Percentiles rank a stretch among this genome's conserved stretches.
Conservation (phyloP, 208 protist species). For the Leishmania tropica region DNA sequence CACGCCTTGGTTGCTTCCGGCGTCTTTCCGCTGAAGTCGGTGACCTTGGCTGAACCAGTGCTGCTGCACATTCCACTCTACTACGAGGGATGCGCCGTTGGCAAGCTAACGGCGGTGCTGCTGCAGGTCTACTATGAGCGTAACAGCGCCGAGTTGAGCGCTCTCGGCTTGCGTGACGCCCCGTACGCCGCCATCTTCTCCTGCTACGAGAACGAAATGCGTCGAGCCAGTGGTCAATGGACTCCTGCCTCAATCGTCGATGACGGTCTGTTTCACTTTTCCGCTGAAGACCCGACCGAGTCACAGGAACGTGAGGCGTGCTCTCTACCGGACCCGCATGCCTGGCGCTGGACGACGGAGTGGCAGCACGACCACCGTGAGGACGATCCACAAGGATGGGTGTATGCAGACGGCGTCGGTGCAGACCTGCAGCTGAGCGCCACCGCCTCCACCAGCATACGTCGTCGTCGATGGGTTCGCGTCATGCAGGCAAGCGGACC, state of each 20-base stretch:
- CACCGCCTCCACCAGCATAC: slow-evolving; percentile 24
- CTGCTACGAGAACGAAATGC: slow-evolving; percentile 68
- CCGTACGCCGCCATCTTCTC: slow-evolving; percentile 42
- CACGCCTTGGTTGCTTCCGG: slow-evolving; percentile 55
- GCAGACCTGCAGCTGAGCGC: slow-evolving; percentile 30
- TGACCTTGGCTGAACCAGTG: slow-evolving; percentile 39
- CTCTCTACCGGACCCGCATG: slow-evolving; percentile 34
- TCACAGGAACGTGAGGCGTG: slow-evolving; percentile 39
- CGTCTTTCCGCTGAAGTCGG: slow-evolving; percentile 57
- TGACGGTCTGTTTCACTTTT: slow-evolving; percentile 41
- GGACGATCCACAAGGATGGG: slow-evolving; percentile 58
- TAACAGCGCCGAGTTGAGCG: slow-evolving; percentile 44
- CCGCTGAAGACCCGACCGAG: slow-evolving; percentile 28
- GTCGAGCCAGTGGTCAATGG: slow-evolving; percentile 34
- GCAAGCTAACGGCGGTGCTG: slow-evolving; percentile 41
- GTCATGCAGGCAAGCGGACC: slow-evolving; percentile 64
- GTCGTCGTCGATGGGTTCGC: slow-evolving; percentile 54
- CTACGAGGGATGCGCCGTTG: slow-evolving; percentile 55
- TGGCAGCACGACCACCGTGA: slow-evolving; percentile 54
- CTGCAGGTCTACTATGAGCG: slow-evolving; percentile 50
- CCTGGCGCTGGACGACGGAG: slow-evolving; percentile 57
- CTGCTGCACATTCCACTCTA: slow-evolving; percentile 55
- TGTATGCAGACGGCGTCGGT: slow-evolving; percentile 39
- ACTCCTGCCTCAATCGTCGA: slow-evolving; percentile 27
- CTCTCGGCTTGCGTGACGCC: slow-evolving; percentile 34